Evolutionary conservation across 2,329 filamentous ascomycete genomes (phyloP).

Genomic region (Lomentospora prolificans): DNA sequence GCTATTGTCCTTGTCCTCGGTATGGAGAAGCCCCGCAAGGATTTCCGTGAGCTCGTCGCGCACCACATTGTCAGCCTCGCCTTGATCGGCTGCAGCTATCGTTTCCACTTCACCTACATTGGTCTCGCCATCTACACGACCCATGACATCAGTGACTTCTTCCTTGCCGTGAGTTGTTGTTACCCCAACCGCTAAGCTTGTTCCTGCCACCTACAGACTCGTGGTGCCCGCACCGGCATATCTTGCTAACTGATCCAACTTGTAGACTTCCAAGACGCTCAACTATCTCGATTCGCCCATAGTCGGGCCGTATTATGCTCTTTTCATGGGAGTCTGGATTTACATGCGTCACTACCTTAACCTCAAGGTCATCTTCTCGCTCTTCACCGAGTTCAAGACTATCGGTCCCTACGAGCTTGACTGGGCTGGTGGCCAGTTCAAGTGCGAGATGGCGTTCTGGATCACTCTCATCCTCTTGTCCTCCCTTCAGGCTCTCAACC

Average conservation of each 20-base stretch:
- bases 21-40: slow-evolving; percentile 87
- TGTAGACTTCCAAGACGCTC: slow-evolving; percentile 75
- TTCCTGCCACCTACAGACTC: not conserved
- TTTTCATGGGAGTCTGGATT: slow-evolving; percentile 77
- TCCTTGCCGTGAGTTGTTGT: slow-evolving; percentile 63
- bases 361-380: slow-evolving; percentile 63
- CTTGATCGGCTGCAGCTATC: slow-evolving; percentile 78
- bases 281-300: slow-evolving; percentile 79
- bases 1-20: slow-evolving; percentile 77
- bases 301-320: slow-evolving; percentile 72
- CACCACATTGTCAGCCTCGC: slow-evolving; percentile 85
- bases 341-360: slow-evolving; percentile 85
- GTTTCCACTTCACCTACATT: slow-evolving; percentile 96
- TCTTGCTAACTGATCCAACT: slow-evolving; percentile 9
- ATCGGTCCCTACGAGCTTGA: slow-evolving; percentile 66
- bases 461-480: slow-evolving; percentile 58
- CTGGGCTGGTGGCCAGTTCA: slow-evolving; percentile 70
- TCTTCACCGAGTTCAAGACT: slow-evolving; percentile 66
- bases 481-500: slow-evolving; percentile 62
- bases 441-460: slow-evolving; percentile 58
- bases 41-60: slow-evolving; percentile 85
- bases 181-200: not conserved
- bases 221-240: not conserved
- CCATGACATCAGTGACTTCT: slow-evolving; percentile 91
- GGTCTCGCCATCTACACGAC: slow-evolving; percentile 89